Evolutionary conservation across 768 basidiomycete genomes (phyloP), one percentile per base, ranked within the genome.

Genomic region (Megacollybia marginata): DNA sequence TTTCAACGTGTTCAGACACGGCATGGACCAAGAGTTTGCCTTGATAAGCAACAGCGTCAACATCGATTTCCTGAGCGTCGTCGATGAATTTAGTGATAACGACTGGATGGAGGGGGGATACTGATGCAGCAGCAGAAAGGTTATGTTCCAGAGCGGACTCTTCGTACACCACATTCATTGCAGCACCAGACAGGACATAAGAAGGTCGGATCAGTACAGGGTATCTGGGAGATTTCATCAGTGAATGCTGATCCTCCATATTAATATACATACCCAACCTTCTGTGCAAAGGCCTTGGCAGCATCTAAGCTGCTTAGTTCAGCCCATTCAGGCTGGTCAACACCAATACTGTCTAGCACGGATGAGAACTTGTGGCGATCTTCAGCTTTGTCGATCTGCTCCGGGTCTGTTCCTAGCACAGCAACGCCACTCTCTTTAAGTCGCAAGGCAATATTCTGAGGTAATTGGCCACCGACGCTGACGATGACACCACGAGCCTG

Each of bases 1-100:
- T 93, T 69, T 99, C 96, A 50, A 98, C 92, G 65, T 99, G 96
- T 65, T 99, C 96, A 4, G 95, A 98, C 50, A 99, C 79, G 48
- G 95, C 95, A 59, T 98, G 95, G 31, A 99, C 80, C 46, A 98
- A 78, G 9, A 98, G 87, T 56, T 83, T 79, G 55, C 96, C 96
- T 53, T 92, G 72, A 74, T 97, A 80, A 2, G 92, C 95, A 48
- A 97, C 96, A 38, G 94, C 96, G 61, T 99, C 96, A 42, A 98
- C 83, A 55, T 99, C 96, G 54, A 99, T 95, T 66, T 98, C 96
- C 66, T 98, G 93, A 8, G 96, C 94, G 56, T 85, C 82, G 65
- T 95, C 91, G 60, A 99, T 99, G 80, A 97, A 99, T 68, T 98
- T 97, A 59, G 95, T 92, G 67, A 99, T 85, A 62, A 99, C 96